phyloP scores from a whole-genome alignment of 2,329 filamentous ascomycete species.

The Delphinella strobiligena region DNA sequence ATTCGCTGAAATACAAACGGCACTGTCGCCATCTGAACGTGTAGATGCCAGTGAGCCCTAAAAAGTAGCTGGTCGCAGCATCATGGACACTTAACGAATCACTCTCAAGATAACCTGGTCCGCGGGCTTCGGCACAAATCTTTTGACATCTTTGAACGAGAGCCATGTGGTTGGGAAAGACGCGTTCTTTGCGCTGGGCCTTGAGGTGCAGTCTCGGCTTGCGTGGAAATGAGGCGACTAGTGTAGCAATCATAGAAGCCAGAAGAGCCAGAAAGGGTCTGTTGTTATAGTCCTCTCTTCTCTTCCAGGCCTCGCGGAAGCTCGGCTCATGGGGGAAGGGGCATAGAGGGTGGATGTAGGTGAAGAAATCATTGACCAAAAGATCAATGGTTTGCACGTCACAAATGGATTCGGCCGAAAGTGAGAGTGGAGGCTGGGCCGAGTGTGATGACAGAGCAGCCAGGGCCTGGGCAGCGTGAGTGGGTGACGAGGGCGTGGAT shows the following conservation, averaged over 20 bases:
- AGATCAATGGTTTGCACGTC: constrained; percentile 55
- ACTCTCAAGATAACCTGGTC: constrained; percentile 43
- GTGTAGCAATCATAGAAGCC: constrained; percentile 59
- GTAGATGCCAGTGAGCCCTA: constrained; percentile 55
- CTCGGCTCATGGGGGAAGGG: constrained; percentile 72
- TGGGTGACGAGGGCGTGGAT: constrained; percentile 37
- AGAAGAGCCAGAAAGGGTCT: constrained; percentile 58
- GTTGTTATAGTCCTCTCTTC: constrained; percentile 53
- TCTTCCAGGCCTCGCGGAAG: constrained; percentile 56
- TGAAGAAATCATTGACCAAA: constrained; percentile 72
- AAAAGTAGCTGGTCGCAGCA: constrained; percentile 64
- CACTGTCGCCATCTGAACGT: constrained; percentile 56
- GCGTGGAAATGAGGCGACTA: constrained; percentile 67
- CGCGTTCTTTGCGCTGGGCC: constrained; percentile 48
- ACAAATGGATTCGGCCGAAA: constrained; percentile 59
- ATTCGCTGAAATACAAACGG: constrained; percentile 61
- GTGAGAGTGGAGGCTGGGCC: constrained; percentile 22
- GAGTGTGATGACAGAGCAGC: constrained; percentile 36
- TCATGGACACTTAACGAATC: constrained; percentile 46
- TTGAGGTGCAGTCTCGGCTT: constrained; percentile 60
- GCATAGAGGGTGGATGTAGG: constrained; percentile 64
- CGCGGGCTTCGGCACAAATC: constrained; percentile 56
- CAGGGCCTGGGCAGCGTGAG: constrained; percentile 41
- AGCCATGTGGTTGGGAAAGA: constrained; percentile 57
- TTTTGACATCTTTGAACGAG: constrained; percentile 61